phyloP scores from a whole-genome alignment of 1,284 basidiomycete species.

The Malassezia dermatis region DNA sequence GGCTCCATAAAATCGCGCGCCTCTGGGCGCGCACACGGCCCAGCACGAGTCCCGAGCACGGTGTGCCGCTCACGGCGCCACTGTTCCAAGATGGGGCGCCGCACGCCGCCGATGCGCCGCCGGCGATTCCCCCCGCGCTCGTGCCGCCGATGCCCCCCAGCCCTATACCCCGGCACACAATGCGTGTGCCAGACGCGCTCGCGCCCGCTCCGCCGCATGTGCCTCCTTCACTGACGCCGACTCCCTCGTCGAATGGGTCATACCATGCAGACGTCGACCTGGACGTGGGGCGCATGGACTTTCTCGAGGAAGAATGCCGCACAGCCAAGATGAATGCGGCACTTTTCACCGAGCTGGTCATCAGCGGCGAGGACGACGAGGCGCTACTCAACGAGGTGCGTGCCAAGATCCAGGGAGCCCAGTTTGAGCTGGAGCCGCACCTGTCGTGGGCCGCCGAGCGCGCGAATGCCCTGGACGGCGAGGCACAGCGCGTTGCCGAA shows the following conservation, averaged over 20 bases:
- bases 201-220: background rate
- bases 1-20: background rate
- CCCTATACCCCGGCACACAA: background rate
- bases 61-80: slow-evolving; percentile 7
- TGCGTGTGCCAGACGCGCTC: background rate
- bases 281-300: background rate
- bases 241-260: background rate
- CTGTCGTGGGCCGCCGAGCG: slow-evolving; percentile 3
- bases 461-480: background rate
- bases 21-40: slow-evolving; percentile 14
- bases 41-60: background rate
- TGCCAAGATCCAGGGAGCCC: background rate
- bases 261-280: background rate
- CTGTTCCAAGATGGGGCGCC: slow-evolving; percentile 1
- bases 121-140: background rate
- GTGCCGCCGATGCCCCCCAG: background rate
- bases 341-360: slow-evolving; percentile 1
- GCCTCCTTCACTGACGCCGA: background rate
- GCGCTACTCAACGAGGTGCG: background rate
- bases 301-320: background rate
- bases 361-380: background rate
- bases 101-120: background rate
- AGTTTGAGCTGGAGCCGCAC: background rate
- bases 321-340: slow-evolving; percentile 7
- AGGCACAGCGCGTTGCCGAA: background rate